phyloP scores from a whole-genome alignment of 208 protist genomes.

The Novymonas esmeraldas region DNA sequence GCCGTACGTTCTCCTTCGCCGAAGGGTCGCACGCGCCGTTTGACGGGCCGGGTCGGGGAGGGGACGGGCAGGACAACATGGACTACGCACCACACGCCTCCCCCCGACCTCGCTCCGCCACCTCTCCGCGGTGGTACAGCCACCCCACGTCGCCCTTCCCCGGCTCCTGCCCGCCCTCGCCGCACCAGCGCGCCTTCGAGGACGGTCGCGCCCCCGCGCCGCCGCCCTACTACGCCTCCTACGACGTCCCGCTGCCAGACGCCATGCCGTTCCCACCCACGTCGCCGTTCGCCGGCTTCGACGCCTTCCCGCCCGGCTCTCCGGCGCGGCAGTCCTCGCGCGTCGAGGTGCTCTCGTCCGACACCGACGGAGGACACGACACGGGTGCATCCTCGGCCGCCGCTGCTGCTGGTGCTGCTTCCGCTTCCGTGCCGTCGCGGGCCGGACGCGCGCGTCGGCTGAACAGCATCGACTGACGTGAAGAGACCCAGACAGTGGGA shows the following conservation, averaged over 20 bases:
- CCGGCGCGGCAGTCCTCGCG: slow-evolving; percentile 29
- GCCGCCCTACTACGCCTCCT: slow-evolving; percentile 1
- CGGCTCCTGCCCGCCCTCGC: neutral
- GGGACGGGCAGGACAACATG: neutral
- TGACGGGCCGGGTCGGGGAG: neutral
- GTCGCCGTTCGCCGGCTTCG: slow-evolving; percentile 2
- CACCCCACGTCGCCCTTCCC: neutral
- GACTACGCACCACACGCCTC: neutral
- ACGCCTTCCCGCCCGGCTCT: slow-evolving; percentile 7
- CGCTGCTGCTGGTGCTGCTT: no score
- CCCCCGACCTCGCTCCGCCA: neutral
- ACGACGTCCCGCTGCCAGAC: slow-evolving; percentile 2
- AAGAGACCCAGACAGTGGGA: neutral
- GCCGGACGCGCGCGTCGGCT: slow-evolving; percentile 1
- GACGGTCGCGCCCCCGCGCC: neutral
- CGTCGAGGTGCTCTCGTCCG: slow-evolving; percentile 30
- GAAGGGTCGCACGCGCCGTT: slow-evolving; percentile 5
- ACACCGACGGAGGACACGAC: slow-evolving; percentile 5
- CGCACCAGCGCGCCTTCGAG: neutral
- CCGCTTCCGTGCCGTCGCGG: neutral
- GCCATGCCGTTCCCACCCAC: neutral
- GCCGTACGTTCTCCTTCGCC: neutral
- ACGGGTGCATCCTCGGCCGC: neutral
- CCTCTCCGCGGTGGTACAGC: slow-evolving; percentile 2
- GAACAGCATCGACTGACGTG: slow-evolving; percentile 19